Evolutionary conservation across 2,329 filamentous ascomycete genomes (phyloP), one percentile per base, ranked within the genome.

Genomic region (Arthrobotrys musiformis): DNA sequence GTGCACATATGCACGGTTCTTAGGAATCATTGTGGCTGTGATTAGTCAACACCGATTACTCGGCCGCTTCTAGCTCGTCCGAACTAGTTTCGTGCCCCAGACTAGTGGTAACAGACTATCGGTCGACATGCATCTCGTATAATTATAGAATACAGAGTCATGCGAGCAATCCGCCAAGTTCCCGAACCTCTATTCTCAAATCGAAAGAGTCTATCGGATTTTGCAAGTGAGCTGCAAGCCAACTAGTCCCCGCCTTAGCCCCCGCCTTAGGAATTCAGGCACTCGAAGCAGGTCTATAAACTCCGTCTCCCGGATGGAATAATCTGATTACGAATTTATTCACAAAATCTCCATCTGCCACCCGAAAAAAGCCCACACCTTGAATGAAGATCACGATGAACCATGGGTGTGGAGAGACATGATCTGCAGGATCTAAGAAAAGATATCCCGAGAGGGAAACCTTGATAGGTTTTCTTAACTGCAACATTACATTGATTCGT

Each of bases 371-470:
- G 6, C n/a, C 13, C 17, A 24, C 5, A 40, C 13, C 30, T 56
- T 22, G 17, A 4, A 15, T 22, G 1, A 50, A 9, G 15, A 56
- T 56, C 17, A n/a, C 9, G 17, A 15, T 22, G 48, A 33, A 56
- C 30, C 30, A 37, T 37, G 50, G 50, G n/a, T 37, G n/a, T 22
- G 50, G 50, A 56, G 28, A 33, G 50, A 56, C 30, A 56, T 37
- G 9, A 22, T 17, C 5, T 22, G 50, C 50, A 15, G 26, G 33
- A 61, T 61, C 56, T 8, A 8, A 58, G 11, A 8, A n/a, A n/a
- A n/a, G n/a, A 40, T 58, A 58, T 40, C 40, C 40, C 54, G 54
- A 33, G 54, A n/a, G n/a, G n/a, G n/a, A n/a, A 58, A 58, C 37
- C 54, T 15, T 35, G 24, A 26, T 42, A 15, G 37, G 17, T 15